phyloP scores from a whole-genome alignment of 2,329 filamentous ascomycete genomes.

The Mycosphaerella arachidis region DNA sequence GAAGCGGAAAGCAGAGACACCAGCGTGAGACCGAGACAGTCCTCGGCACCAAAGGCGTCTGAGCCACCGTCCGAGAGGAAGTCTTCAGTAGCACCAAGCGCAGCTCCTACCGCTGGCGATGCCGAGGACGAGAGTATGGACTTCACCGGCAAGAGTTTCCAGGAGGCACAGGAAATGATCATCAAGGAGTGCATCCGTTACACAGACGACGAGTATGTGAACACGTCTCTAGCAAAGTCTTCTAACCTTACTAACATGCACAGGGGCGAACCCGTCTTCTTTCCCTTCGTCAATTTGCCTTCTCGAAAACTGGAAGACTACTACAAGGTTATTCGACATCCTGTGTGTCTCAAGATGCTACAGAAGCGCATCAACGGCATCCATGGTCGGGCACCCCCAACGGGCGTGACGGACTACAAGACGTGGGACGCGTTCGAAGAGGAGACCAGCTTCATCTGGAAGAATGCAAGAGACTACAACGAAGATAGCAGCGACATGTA shows the following conservation, averaged over 20 bases:
- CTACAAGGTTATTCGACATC: conserved; percentile 76
- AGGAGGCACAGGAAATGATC: conserved; percentile 82
- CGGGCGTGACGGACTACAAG: conserved; percentile 65
- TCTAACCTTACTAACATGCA: conserved; percentile 9
- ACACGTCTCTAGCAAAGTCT: not conserved
- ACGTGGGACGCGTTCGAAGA: conserved; percentile 79
- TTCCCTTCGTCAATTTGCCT: conserved; percentile 74
- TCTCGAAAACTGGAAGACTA: conserved; percentile 75
- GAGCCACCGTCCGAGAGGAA: conserved; percentile 29
- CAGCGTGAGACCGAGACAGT: conserved; percentile 18
- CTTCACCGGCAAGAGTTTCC: conserved; percentile 71
- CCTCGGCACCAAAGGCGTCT: conserved; percentile 20
- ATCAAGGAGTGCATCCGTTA: conserved; percentile 67
- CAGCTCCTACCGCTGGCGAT: conserved; percentile 15
- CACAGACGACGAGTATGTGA: conserved; percentile 60
- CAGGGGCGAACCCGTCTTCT: conserved; percentile 63
- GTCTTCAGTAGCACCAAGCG: conserved; percentile 29
- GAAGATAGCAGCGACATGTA: conserved; percentile 87
- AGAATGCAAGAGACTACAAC: conserved; percentile 84
- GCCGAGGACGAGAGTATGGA: conserved; percentile 32
- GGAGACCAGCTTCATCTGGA: conserved; percentile 76
- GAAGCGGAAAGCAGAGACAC: conserved; percentile 20
- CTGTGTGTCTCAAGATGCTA: conserved; percentile 71
- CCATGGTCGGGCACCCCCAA: conserved; percentile 61
- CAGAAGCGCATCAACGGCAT: conserved; percentile 73